A percentile compares a stretch with the other conserved stretches of the same genome.
Evolutionary conservation across 2,329 filamentous ascomycete species (phyloP).

Genomic region (Curvularia sp.): DNA sequence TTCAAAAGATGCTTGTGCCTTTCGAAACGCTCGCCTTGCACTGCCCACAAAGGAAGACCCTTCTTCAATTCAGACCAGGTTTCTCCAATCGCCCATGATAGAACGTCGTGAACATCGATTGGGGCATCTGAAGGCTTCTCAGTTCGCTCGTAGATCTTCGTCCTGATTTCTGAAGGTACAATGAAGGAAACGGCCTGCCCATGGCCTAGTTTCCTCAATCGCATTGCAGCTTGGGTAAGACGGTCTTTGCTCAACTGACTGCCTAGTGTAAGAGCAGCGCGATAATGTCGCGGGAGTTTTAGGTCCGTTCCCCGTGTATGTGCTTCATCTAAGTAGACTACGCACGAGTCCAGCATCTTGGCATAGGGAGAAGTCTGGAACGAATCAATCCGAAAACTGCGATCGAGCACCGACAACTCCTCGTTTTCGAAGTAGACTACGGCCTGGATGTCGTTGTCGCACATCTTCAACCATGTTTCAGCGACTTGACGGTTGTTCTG

Average conservation of each 20-base stretch:
- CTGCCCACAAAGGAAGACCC: constrained; percentile 65
- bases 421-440: constrained; percentile 66
- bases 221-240: constrained; percentile 70
- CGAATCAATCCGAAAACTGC: constrained; percentile 54
- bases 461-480: constrained; percentile 58
- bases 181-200: constrained; percentile 71
- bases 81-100: constrained; percentile 66
- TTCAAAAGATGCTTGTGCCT: constrained; percentile 51
- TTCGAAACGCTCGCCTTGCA: constrained; percentile 63
- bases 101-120: constrained; percentile 62
- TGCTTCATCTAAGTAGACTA: constrained; percentile 73
- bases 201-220: constrained; percentile 62
- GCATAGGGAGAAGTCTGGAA: constrained; percentile 67
- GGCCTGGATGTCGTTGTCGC: constrained; percentile 34
- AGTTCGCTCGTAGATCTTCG: constrained; percentile 55
- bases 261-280: constrained; percentile 73
- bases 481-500: constrained; percentile 56
- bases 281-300: constrained; percentile 63
- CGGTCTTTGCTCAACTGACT: constrained; percentile 71
- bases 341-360: constrained; percentile 63
- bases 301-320: constrained; percentile 76
- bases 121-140: constrained; percentile 2
- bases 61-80: constrained; percentile 60
- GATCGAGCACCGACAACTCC: constrained; percentile 62
- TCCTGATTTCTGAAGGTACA: constrained; percentile 64